Evolutionary conservation across 495 filamentous ascomycete species (phyloP).

Genomic region (Tuber brumale): DNA sequence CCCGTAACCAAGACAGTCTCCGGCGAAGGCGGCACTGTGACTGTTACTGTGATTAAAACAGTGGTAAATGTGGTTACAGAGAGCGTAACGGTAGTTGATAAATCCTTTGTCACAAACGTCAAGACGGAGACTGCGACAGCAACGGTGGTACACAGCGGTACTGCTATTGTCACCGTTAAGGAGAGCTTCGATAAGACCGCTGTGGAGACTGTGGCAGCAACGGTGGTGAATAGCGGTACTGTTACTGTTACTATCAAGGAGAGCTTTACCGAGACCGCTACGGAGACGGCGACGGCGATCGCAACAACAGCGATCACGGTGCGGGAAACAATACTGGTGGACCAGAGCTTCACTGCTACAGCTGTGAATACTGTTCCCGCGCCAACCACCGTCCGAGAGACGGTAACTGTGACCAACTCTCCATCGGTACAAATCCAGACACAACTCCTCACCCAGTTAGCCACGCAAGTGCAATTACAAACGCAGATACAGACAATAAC

Average conservation of each 20-base stretch:
- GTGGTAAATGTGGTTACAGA: not conserved
- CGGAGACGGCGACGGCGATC: slow-evolving; percentile 13
- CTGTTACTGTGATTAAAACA: not conserved
- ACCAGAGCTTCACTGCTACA: not conserved
- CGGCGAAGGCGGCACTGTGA: not conserved
- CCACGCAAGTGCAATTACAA: not conserved
- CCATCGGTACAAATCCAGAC: not conserved
- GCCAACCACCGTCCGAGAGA: not conserved
- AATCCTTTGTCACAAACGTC: not conserved
- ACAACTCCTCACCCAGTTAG: not conserved
- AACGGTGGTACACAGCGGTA: slow-evolving; percentile 9
- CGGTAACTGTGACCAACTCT: not conserved
- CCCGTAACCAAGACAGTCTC: not conserved
- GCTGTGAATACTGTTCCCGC: not conserved
- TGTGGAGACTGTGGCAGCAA: slow-evolving; percentile 4
- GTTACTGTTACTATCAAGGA: slow-evolving; percentile 27
- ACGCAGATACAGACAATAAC: slow-evolving; percentile 7
- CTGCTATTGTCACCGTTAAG: not conserved
- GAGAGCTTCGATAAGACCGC: slow-evolving; percentile 12
- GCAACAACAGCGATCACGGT: slow-evolving; percentile 1
- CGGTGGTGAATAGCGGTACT: slow-evolving; percentile 8
- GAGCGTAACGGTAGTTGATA: not conserved
- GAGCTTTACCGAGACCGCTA: slow-evolving; percentile 7
- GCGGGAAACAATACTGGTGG: not conserved
- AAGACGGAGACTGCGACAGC: slow-evolving; percentile 5